Evolutionary conservation across 176 grass and related monocot species (phyloP), one percentile per base, ranked within the genome.

Genomic region (Hordeum marinum): DNA sequence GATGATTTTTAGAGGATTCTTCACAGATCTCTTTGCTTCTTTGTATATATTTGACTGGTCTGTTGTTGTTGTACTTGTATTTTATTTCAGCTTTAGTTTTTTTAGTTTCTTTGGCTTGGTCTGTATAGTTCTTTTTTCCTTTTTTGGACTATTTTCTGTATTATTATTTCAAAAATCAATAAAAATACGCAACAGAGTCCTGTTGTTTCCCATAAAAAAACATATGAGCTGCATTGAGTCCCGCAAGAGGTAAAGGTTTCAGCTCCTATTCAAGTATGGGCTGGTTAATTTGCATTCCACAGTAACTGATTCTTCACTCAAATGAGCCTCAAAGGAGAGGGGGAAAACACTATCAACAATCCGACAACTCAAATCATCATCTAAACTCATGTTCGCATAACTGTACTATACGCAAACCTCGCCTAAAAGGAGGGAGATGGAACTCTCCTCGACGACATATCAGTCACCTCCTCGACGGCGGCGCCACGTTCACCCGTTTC

Each of bases 391-490:
- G 43, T 36, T 9, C 9, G 10, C 29, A 63, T 65, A 40, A 21
- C n/a, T 18, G 0, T 18, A 4, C 32, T 4, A 76, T 72, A 27
- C 1, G 14, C 39, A 72, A 63, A 45, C 15, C 54, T 24, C 39
- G 24, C 14, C 58, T 14, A 68, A 58, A 68, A 8, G 32, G 65
- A 39, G 8, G 34, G 6, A 18, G 8, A 8, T 37, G 10, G 43
- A 46, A 14, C 1, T 43, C 36, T 73, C 63, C 54, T 29, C 5
- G 11, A 60, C 29, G 7, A 14, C 29, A n/a, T 1, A 31, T 35
- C 79, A 10, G 45, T 85, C 83, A 82, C 24, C 63, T 77, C 83
- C 54, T 72, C 41, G 83, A 70, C 29, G 79, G 41, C 12, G 64
- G 24, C n/a, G 72, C 79, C 6, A 27, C 54, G 48, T 81, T 11